Base-by-base conservation (phyloP, 495 filamentous ascomycete genomes). In the Entonaema liquescens region DNA sequence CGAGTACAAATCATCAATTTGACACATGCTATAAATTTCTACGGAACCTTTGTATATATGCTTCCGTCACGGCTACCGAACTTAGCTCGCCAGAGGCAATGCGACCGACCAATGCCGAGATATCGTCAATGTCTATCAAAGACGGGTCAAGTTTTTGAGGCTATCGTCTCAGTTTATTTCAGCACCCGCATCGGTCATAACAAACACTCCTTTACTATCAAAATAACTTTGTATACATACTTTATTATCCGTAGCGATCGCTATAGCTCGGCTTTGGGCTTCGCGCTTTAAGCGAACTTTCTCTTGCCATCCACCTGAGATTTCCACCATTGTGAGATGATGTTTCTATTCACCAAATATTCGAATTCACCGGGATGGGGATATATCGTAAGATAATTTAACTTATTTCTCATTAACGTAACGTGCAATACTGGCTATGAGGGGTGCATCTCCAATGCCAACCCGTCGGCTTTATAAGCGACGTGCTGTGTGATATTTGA, bases 41-140 rank as follows among this genome's bases (percentile, higher is more conserved):
- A 65, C 70, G 52, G 21, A 65, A 87, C 85, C 83, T 82, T 74
- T 78, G 76, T 47, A 88, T 86, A 71, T 86, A 87, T 29, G 83
- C 81, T 36, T 42, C 71, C 28, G 74, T 74, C 7, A 87, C 79
- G 9, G 76, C 72, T 55, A 81, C 77, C 0, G 85, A 85, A 6
- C 66, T 84, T 31, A 81, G 80, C 28, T 79, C 71, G 2, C 85
- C 80, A 12, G 74, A 77, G 28, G 71, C 70, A 5, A 86, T 70
- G 15, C 53, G 62, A 17, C 78, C 62, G 1, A 83, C 53, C 12
- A 88, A 59, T 9, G 54, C 50, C 1, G 69, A 53, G 13, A 85
- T 73, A 54, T 78, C 77, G 40, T 81, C 79, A 42, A 84, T 81
- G 21, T 81, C 79, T 8, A 83, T 81, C 13, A 85, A 81, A 19